Evolutionary conservation across 2,329 filamentous ascomycete species (phyloP).

Genomic region (Pyricularia sp.): DNA sequence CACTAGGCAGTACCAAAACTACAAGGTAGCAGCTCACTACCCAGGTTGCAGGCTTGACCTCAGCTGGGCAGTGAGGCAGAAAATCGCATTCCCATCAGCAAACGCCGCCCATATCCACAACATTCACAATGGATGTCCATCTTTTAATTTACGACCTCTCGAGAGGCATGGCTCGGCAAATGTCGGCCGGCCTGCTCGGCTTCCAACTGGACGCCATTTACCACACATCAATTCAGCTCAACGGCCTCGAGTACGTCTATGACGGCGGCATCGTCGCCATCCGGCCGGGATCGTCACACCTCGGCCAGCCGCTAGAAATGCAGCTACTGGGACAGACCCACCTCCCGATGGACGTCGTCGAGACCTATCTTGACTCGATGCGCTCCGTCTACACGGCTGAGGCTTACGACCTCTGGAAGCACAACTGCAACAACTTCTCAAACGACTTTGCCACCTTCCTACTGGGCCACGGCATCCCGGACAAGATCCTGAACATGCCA

Average conservation of each 20-base stretch:
- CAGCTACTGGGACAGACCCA: constrained; percentile 68
- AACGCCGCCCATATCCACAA: not conserved
- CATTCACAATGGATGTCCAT: constrained; percentile 57
- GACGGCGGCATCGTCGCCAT: constrained; percentile 81
- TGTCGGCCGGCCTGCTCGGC: constrained; percentile 43
- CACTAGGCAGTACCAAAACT: not conserved
- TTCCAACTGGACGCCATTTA: constrained; percentile 82
- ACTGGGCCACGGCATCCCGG: constrained; percentile 78
- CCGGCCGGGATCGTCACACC: constrained; percentile 71
- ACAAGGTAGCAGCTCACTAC: no score
- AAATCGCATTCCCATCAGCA: not conserved
- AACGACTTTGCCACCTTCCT: constrained; percentile 89
- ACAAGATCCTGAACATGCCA: constrained; percentile 77
- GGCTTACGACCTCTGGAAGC: constrained; percentile 80
- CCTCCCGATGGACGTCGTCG: constrained; percentile 69
- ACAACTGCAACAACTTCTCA: constrained; percentile 98
- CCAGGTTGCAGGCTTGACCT: not conserved
- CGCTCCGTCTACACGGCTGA: constrained; percentile 73
- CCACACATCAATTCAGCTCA: constrained; percentile 82
- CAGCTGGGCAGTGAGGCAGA: not conserved
- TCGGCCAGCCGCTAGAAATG: constrained; percentile 73
- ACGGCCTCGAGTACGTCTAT: constrained; percentile 82
- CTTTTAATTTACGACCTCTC: constrained; percentile 75
- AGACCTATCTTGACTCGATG: constrained; percentile 81
- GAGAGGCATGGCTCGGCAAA: constrained; percentile 42